Evolutionary conservation across 768 basidiomycete genomes (phyloP).

Genomic region (Stropharia rugosoannulata): DNA sequence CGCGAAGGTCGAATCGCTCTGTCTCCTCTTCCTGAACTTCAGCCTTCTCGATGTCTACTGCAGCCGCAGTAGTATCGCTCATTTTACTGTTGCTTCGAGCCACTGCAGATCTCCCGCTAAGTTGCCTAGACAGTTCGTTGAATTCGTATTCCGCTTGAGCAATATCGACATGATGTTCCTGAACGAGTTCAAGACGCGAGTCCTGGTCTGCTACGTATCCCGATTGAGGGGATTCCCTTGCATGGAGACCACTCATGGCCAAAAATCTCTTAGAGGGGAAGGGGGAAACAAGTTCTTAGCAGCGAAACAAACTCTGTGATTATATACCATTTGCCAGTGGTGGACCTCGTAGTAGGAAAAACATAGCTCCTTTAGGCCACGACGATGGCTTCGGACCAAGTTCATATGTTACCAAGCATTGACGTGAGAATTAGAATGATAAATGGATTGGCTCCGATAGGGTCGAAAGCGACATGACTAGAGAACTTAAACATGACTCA

Average conservation of each 20-base stretch:
- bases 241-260: not conserved
- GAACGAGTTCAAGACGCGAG: not conserved
- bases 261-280: not conserved
- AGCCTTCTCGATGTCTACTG: conserved; percentile 42
- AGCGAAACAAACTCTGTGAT: not conserved
- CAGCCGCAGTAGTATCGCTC: conserved; percentile 28
- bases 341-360: not conserved
- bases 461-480: too few species aligned
- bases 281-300: not conserved
- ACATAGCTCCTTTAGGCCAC: not conserved
- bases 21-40: conserved; percentile 21
- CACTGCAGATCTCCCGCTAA: conserved; percentile 28
- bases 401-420: too few species aligned
- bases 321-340: not conserved
- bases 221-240: not conserved
- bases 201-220: not conserved
- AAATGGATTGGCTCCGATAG: too few species aligned
- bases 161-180: conserved; percentile 44
- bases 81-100: conserved; percentile 18
- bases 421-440: too few species aligned
- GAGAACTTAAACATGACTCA: too few species aligned
- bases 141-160: conserved; percentile 50
- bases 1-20: conserved; percentile 58
- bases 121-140: conserved; percentile 50
- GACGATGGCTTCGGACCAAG: not conserved